A percentile compares a stretch with the other conserved stretches of the same genome.
Conservation (phyloP, 805 yeast species). For the Pichia scutulata region DNA sequence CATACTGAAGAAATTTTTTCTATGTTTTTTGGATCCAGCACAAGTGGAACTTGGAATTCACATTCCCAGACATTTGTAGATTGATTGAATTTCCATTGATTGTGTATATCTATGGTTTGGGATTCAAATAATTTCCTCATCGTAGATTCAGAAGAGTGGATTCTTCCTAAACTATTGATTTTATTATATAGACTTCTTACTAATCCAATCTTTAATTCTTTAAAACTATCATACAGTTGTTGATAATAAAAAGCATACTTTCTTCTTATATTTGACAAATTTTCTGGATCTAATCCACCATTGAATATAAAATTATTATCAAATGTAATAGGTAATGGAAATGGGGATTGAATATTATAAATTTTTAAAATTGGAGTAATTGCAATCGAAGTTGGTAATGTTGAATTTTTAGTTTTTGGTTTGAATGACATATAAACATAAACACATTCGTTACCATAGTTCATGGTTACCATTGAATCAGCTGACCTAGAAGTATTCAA, state of each 20-base stretch:
- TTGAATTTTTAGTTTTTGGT: not conserved
- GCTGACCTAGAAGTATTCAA: not conserved
- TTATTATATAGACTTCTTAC: conserved; percentile 9
- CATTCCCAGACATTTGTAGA: conserved; percentile 1
- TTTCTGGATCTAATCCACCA: conserved; percentile 3
- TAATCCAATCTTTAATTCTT: conserved; percentile 11
- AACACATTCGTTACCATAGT: conserved; percentile 3
- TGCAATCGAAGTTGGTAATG: conserved; percentile 9
- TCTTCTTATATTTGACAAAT: conserved; percentile 1
- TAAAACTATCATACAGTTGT: conserved; percentile 6
- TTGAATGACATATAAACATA: conserved; percentile 8
- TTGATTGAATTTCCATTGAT: conserved; percentile 10
- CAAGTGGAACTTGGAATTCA: conserved; percentile 7
- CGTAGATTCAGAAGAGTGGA: not conserved
- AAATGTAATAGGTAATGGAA: conserved; percentile 17
- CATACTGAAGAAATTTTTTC: conserved; percentile 6
- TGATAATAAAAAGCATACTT: conserved; percentile 11
- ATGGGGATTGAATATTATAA: conserved; percentile 15
- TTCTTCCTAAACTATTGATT: conserved; percentile 5
- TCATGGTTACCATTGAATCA: not conserved
- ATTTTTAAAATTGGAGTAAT: conserved; percentile 13
- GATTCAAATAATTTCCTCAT: conserved; percentile 11
- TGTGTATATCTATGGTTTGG: conserved; percentile 2
- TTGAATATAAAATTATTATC: conserved; percentile 12
- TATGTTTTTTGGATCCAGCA: not conserved